These are phyloP conservation scores for Mycosphaerella arachidis DNA, from an alignment of 2,329 filamentous ascomycete species.

Conservation along the genomic window DNA sequence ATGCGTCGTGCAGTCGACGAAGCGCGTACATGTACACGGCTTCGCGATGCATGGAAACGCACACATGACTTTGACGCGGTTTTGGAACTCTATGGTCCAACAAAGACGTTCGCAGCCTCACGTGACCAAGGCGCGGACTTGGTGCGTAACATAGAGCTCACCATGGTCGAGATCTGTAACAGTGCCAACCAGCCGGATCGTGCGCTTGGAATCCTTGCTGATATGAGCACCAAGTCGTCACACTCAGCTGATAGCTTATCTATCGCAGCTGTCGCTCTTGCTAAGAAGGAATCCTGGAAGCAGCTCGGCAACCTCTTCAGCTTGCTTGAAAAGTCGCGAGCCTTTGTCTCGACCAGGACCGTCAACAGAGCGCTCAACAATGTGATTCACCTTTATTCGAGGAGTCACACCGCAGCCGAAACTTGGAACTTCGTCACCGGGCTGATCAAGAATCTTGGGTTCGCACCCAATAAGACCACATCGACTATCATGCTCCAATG, in stretches of 20 bases:
- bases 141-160: background rate
- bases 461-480: slow-evolving; percentile 24
- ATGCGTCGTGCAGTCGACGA: background rate
- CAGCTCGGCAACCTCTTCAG: slow-evolving; percentile 1
- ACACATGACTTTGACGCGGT: background rate
- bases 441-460: slow-evolving; percentile 19
- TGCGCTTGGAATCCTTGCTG: slow-evolving; percentile 6
- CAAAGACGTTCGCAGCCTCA: background rate
- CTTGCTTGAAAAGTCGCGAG: slow-evolving; percentile 2
- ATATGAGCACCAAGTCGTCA: background rate
- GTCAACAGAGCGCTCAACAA: slow-evolving; percentile 16
- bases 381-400: slow-evolving; percentile 17
- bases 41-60: slow-evolving; percentile 1
- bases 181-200: slow-evolving; percentile 3
- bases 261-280: slow-evolving; percentile 3
- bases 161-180: slow-evolving; percentile 9
- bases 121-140: background rate
- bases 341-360: background rate
- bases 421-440: slow-evolving; percentile 26
- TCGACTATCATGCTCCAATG: slow-evolving; percentile 22
- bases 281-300: slow-evolving; percentile 6
- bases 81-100: background rate
- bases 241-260: background rate
- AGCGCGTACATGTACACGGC: background rate
- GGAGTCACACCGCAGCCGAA: slow-evolving; percentile 20